phyloP scores from a whole-genome alignment of 2,329 filamentous ascomycete genomes.

The Beauveria bassiana region DNA sequence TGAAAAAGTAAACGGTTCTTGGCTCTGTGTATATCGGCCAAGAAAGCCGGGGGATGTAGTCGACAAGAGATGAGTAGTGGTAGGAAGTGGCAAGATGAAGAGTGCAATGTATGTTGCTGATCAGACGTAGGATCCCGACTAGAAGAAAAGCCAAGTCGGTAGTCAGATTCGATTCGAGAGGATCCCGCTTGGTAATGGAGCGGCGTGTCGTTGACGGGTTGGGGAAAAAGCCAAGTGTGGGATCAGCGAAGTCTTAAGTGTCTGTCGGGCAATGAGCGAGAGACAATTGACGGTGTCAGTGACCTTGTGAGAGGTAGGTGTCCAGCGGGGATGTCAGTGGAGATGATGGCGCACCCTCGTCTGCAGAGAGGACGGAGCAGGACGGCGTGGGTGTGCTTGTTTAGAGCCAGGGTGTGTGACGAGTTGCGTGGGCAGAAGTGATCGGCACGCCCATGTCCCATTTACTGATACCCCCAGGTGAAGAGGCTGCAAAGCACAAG shows the following conservation, averaged over 20 bases:
- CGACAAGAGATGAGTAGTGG: background rate
- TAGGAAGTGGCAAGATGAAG: constrained; percentile 12
- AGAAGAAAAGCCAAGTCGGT: constrained; percentile 36
- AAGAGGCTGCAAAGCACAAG: constrained; percentile 18
- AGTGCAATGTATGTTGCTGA: constrained; percentile 31
- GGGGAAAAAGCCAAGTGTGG: constrained; percentile 25
- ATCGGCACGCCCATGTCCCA: constrained; percentile 49
- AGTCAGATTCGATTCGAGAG: constrained; percentile 22
- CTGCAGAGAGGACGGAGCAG: constrained; percentile 3
- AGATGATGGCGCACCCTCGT: constrained; percentile 18
- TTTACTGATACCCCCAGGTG: constrained; percentile 38
- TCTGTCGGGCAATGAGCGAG: constrained; percentile 24
- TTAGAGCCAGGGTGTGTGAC: constrained; percentile 35
- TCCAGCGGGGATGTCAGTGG: constrained; percentile 25
- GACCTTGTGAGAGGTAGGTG: constrained; percentile 23
- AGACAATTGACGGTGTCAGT: constrained; percentile 18
- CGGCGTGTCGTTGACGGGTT: constrained; percentile 9
- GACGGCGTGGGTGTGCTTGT: constrained; percentile 2
- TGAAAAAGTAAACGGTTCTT: background rate
- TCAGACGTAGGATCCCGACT: constrained; percentile 43
- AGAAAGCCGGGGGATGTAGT: background rate
- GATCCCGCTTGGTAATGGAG: constrained; percentile 17
- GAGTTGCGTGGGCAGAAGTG: constrained; percentile 39
- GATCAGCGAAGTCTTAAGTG: constrained; percentile 57
- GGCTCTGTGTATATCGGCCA: background rate